Conservation (phyloP, 352 stramenopile species). For the Pythium pyrilobum region DNA sequence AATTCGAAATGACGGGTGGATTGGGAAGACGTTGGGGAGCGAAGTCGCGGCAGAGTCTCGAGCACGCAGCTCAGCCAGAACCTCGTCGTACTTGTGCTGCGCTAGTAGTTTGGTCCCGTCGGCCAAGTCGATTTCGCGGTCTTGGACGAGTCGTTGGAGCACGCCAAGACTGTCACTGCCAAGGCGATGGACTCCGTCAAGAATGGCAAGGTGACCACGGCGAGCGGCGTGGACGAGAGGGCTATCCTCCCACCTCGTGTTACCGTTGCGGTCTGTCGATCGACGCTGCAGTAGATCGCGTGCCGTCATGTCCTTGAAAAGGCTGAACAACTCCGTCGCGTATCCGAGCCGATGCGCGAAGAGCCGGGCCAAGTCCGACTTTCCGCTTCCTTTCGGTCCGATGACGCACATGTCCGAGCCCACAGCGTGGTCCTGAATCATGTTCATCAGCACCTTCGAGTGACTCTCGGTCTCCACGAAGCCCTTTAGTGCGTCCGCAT, state of each 20-base stretch:
- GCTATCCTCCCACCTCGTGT: constrained; percentile 92
- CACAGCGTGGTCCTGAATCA: constrained; percentile 78
- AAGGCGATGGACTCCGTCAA: constrained; percentile 94
- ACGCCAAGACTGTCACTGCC: constrained; percentile 86
- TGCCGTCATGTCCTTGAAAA: constrained; percentile 93
- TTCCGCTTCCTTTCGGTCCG: constrained; percentile 79
- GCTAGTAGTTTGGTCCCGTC: constrained; percentile 83
- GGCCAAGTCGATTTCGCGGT: constrained; percentile 85
- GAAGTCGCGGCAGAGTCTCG: constrained; percentile 11
- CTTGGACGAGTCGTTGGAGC: constrained; percentile 83
- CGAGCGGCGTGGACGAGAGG: constrained; percentile 87
- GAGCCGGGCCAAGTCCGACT: constrained; percentile 62
- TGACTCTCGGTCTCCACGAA: constrained; percentile 66
- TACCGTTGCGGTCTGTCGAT: constrained; percentile 77
- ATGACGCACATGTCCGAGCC: constrained; percentile 78
- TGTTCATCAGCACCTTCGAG: constrained; percentile 39
- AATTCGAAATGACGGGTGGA: constrained; percentile 89
- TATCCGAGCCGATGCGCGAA: constrained; percentile 79
- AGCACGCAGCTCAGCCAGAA: constrained; percentile 21
- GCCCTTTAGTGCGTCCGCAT: constrained; percentile 21
- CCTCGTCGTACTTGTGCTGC: constrained; percentile 49
- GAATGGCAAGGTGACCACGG: constrained; percentile 75
- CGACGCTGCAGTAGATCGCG: constrained; percentile 90
- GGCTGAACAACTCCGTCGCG: constrained; percentile 83
- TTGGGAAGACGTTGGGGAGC: constrained; percentile 38